These are phyloP conservation scores for Botrytis cinerea DNA, from an alignment of 2,329 filamentous ascomycete species.

Conservation along the genomic window DNA sequence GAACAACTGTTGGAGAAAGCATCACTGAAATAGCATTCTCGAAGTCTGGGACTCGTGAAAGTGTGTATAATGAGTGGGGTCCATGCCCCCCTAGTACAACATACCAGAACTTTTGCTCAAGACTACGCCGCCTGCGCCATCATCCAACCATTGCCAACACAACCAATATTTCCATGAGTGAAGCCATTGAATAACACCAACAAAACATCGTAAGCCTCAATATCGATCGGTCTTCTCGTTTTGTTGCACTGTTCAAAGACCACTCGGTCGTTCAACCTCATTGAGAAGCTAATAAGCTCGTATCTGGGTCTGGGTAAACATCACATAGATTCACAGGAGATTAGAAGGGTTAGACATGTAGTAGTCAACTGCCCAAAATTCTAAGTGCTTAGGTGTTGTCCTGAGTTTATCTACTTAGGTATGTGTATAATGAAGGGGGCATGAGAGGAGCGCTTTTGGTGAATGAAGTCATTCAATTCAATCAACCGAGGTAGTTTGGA, in stretches of 20 bases:
- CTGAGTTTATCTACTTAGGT: not conserved
- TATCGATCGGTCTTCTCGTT: not conserved
- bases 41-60: not conserved
- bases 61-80: not conserved
- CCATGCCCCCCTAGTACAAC: not conserved
- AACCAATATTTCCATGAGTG: not conserved
- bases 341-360: not conserved
- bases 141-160: not conserved
- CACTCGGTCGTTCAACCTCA: not conserved
- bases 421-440: not conserved
- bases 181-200: not conserved
- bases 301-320: not conserved
- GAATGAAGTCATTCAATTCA: not conserved
- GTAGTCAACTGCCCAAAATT: not conserved
- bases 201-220: not conserved
- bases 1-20: not conserved
- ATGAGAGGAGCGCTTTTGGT: not conserved
- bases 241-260: not conserved
- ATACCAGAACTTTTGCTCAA: not conserved
- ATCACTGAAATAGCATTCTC: not conserved
- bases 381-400: too few species aligned
- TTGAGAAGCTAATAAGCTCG: not conserved
- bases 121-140: not conserved
- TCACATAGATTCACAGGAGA: not conserved
- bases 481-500: not conserved